These are phyloP conservation scores for Suillus paluster DNA, from an alignment of 768 basidiomycete genomes.

Conservation along the genomic window DNA sequence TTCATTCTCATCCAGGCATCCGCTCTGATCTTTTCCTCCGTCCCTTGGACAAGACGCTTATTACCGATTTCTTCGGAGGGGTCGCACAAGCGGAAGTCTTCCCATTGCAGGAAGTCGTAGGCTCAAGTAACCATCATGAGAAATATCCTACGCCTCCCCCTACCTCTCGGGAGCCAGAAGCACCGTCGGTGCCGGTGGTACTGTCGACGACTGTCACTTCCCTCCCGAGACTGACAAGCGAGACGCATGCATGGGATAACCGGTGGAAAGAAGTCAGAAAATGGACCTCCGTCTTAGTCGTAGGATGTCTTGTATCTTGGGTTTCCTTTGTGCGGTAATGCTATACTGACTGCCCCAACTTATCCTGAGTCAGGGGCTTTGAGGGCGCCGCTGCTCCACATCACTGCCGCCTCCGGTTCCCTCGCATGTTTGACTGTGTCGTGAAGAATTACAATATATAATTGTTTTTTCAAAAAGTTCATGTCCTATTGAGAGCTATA, in stretches of 20 bases:
- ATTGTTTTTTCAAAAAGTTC: too few relatives aligned
- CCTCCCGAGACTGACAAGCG: not conserved
- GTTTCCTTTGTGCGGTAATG: slow-evolving; percentile 27
- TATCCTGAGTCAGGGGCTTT: not conserved
- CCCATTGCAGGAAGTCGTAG: slow-evolving; percentile 16
- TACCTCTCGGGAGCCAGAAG: too few relatives aligned
- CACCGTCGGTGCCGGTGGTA: too few relatives aligned
- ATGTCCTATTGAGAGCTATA: too few relatives aligned
- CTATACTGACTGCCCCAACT: not conserved
- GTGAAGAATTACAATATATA: too few relatives aligned
- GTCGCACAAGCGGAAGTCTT: slow-evolving; percentile 81
- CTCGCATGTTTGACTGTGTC: not conserved
- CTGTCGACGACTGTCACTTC: not conserved
- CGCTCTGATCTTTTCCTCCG: slow-evolving; percentile 81
- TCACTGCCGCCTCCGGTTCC: not conserved
- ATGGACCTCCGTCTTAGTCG: slow-evolving; percentile 32
- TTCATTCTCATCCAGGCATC: slow-evolving; percentile 89
- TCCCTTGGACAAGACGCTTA: slow-evolving; percentile 59
- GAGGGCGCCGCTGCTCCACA: not conserved
- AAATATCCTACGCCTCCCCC: not conserved
- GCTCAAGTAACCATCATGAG: not conserved
- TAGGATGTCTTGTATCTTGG: slow-evolving; percentile 31
- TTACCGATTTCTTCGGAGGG: slow-evolving; percentile 91
- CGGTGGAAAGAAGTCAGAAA: slow-evolving; percentile 32
- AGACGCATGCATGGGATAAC: slow-evolving; percentile 17